phyloP scores from a whole-genome alignment of 202 grass and related monocot genomes.

The Setaria viridis region DNA sequence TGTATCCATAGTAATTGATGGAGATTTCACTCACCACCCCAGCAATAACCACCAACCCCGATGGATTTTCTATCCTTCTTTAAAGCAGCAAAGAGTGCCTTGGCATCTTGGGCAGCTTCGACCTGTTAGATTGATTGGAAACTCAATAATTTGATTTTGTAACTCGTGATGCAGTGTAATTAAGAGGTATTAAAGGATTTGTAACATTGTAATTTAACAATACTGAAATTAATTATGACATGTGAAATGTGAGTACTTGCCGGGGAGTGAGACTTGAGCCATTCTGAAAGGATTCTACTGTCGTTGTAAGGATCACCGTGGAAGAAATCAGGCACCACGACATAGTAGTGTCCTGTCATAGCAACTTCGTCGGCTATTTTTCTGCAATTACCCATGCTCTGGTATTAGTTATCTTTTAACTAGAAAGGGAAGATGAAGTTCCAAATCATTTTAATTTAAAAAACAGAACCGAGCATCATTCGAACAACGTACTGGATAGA shows the following conservation, averaged over 20 bases:
- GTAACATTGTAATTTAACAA: neutral
- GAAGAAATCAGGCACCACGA: constrained; percentile 50
- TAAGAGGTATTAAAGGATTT: neutral
- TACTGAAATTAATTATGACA: neutral
- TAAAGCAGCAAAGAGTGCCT: constrained; percentile 1
- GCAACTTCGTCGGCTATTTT: constrained; percentile 51
- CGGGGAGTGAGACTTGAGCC: constrained; percentile 37
- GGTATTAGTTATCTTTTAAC: neutral
- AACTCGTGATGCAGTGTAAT: neutral
- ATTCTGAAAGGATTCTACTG: constrained; percentile 21
- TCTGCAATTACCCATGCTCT: neutral
- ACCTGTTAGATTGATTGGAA: neutral
- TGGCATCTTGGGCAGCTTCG: constrained; percentile 3
- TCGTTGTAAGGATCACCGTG: constrained; percentile 22
- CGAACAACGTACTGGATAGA: neutral
- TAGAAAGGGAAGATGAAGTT: neutral
- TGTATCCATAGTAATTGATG: neutral
- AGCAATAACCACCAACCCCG: constrained; percentile 29
- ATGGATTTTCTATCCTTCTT: constrained; percentile 2
- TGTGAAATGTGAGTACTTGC: neutral
- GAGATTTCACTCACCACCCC: constrained; percentile 26
- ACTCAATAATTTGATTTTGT: neutral
- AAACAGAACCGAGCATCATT: neutral
- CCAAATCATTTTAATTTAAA: neutral
- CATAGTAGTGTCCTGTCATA: constrained; percentile 19